Conservation (phyloP, 1,284 basidiomycete species). For the Schizophyllum amplum region DNA sequence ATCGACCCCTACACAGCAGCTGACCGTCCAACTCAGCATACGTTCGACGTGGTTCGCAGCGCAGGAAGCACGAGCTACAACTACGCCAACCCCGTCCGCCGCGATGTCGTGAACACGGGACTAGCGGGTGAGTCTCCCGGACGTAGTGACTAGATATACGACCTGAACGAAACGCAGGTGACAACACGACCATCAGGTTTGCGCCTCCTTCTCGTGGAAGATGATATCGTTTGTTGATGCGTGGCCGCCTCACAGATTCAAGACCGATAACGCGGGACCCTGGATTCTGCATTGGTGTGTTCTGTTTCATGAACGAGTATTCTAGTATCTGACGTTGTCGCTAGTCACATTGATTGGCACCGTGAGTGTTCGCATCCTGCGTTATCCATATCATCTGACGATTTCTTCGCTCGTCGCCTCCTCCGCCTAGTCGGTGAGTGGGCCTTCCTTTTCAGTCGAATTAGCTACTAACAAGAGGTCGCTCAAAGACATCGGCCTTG, state of each 20-base stretch:
- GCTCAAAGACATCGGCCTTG: conserved; percentile 31
- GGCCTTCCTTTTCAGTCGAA: neutral
- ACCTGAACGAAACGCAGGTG: conserved; percentile 3
- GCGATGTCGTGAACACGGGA: conserved; percentile 23
- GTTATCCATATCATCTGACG: neutral
- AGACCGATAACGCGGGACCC: neutral
- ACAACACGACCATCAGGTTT: conserved; percentile 24
- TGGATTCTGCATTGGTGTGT: conserved; percentile 37
- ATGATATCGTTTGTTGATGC: neutral
- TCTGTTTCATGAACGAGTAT: neutral
- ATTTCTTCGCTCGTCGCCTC: conserved; percentile 13
- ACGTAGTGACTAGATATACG: conserved; percentile 4
- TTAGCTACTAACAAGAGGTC: too few species aligned
- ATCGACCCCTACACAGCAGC: neutral
- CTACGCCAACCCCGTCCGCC: conserved; percentile 24
- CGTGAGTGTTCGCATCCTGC: neutral
- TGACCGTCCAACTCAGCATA: conserved; percentile 10
- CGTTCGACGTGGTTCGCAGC: conserved; percentile 26
- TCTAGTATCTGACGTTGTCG: neutral
- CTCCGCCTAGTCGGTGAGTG: conserved; percentile 23
- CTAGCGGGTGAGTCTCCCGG: conserved; percentile 6
- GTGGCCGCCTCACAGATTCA: neutral
- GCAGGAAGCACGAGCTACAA: conserved; percentile 25
- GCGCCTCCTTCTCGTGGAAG: conserved; percentile 9
- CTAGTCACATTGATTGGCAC: neutral